Conservation (phyloP, 371 early-diverging fungal species). For the Mucor plumbeus region DNA sequence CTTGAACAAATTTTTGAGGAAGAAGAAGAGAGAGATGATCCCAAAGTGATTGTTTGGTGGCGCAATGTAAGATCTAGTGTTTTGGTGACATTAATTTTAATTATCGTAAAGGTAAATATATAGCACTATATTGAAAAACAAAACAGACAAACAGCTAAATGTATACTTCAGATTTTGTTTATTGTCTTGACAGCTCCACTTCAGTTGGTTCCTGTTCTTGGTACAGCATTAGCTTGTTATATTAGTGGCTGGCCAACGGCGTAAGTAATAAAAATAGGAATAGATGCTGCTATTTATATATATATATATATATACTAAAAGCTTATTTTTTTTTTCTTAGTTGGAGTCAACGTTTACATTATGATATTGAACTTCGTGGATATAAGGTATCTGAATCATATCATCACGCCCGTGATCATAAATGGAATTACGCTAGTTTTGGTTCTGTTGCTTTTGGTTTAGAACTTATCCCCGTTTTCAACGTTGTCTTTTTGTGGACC, state of each 20-base stretch:
- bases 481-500: conserved; percentile 67
- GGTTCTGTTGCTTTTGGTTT: conserved; percentile 60
- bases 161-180: conserved; percentile 37
- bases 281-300: neutral
- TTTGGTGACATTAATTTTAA: conserved; percentile 31
- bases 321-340: conserved; percentile 12
- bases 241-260: conserved; percentile 50
- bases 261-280: conserved; percentile 25
- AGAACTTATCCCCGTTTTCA: conserved; percentile 65
- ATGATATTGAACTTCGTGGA: conserved; percentile 53
- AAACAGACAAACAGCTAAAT: neutral
- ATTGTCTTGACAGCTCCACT: conserved; percentile 54
- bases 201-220: conserved; percentile 55
- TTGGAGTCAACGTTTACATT: conserved; percentile 48
- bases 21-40: conserved; percentile 20
- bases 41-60: conserved; percentile 31
- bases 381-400: conserved; percentile 36
- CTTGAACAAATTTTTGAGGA: conserved; percentile 46
- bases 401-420: conserved; percentile 29
- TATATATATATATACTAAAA: neutral
- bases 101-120: conserved; percentile 29
- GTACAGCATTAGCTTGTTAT: conserved; percentile 48
- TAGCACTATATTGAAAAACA: neutral
- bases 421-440: conserved; percentile 48
- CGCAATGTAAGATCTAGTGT: conserved; percentile 34